phyloP scores from a whole-genome alignment of 2,329 filamentous ascomycete species.

The Botrytis fragariae region DNA sequence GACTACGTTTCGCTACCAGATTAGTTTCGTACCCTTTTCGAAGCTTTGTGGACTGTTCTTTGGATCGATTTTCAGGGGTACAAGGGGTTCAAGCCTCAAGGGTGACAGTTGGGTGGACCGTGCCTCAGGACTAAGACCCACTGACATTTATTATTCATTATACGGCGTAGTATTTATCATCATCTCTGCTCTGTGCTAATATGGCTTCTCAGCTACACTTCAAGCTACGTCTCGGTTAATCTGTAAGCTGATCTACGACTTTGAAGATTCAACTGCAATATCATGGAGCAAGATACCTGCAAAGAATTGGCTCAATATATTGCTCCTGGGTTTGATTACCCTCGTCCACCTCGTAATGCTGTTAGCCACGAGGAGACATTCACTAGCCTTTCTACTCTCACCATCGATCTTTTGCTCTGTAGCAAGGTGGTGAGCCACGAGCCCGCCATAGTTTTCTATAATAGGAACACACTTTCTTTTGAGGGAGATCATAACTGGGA shows the following conservation, averaged over 20 bases:
- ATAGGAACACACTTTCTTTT: background rate
- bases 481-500: background rate
- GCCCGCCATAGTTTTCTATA: background rate
- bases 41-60: background rate
- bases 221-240: no score
- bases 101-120: background rate
- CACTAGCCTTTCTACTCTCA: background rate
- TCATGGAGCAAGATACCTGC: background rate
- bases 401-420: background rate
- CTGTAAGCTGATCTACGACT: no score
- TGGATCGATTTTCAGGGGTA: slow-evolving; percentile 2
- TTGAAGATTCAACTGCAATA: background rate
- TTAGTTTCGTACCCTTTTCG: background rate
- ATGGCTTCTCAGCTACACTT: background rate
- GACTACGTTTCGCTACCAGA: background rate
- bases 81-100: background rate
- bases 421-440: background rate
- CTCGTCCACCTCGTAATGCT: background rate
- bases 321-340: background rate
- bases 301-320: background rate
- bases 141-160: no score
- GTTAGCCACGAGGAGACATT: background rate
- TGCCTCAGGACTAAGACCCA: background rate
- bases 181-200: no score
- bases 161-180: no score